Conservation (phyloP, 306 rosid genomes). For the Cucumis hystrix region DNA sequence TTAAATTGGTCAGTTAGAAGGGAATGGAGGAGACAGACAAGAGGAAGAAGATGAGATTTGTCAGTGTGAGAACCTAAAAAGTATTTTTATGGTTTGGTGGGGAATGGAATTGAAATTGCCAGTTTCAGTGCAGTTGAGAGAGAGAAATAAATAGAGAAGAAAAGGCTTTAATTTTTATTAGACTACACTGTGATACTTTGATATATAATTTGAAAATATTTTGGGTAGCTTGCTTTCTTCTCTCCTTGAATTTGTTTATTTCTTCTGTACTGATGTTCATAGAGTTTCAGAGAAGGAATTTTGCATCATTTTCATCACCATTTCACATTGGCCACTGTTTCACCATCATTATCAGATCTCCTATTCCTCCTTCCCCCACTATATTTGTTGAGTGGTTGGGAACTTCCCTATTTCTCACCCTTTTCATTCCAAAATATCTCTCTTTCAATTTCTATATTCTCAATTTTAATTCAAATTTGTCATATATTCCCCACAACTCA, state of each 20-base stretch:
- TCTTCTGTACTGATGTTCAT: background rate
- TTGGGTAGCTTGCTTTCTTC: background rate
- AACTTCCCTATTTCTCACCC: background rate
- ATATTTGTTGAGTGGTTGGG: background rate
- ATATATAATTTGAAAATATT: no score
- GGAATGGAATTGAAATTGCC: background rate
- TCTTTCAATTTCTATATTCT: background rate
- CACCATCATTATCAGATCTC: background rate
- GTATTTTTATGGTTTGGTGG: background rate
- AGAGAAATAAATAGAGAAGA: background rate
- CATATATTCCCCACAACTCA: no score
- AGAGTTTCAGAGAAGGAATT: background rate
- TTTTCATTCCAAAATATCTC: background rate
- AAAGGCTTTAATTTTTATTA: no score
- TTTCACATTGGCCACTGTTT: background rate
- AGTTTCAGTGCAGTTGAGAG: background rate
- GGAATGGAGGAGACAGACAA: constrained; percentile 6
- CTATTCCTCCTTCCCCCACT: background rate
- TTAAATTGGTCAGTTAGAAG: background rate
- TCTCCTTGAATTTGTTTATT: background rate
- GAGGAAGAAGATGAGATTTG: constrained; percentile 4
- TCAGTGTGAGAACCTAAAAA: background rate
- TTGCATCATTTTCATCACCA: constrained; percentile 7
- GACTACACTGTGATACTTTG: no score
- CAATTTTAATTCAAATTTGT: no score